Evolutionary conservation across 768 basidiomycete species (phyloP), one percentile per base, ranked within the genome.

Genomic region (Tricholoma saponaceum): DNA sequence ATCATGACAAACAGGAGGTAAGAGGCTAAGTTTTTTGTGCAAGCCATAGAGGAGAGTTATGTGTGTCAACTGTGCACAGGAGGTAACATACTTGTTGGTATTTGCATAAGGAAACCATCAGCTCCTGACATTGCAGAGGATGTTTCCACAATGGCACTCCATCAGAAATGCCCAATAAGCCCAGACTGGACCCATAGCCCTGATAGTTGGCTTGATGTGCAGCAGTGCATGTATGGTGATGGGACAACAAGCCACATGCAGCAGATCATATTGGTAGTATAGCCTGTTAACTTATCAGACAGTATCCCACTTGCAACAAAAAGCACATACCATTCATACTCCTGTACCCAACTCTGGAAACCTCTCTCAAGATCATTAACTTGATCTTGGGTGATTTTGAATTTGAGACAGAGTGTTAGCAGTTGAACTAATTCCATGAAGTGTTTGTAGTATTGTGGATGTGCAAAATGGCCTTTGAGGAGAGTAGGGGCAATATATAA

Each of bases 91-190:
- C 10, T 60, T 56, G 52, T 69, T 66, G n/a, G 77, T 60, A 5
- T 61, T 62, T 6, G 64, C 64, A 61, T 64, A 77, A 18, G 76
- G 75, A 60, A 68, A 63, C 1, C 63, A 54, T 16, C 68, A 65
- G 41, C 67, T 73, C 33, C 60, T 63, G 55, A 76, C 64, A 1
- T 60, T 60, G 3, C 58, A 65, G n/a, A 58, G 55, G 5, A 79
- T 59, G 1, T n/a, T 22, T 0, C 74, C 70, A 56, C 76, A 76
- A 54, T 69, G 74, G 2, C 70, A 62, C 55, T 78, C 76, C 67
- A 74, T 74, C 0, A 66, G 63, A 62, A 76, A 77, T 5, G 72
- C 66, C 76, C 74, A n/a, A n/a, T n/a, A n/a, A n/a, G n/a, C n/a
- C n/a, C n/a, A n/a, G n/a, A n/a, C n/a, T n/a, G n/a, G n/a, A n/a